These are phyloP conservation scores for Phialophora expanda DNA, from an alignment of 2,329 filamentous ascomycete genomes.

Conservation along the genomic window DNA sequence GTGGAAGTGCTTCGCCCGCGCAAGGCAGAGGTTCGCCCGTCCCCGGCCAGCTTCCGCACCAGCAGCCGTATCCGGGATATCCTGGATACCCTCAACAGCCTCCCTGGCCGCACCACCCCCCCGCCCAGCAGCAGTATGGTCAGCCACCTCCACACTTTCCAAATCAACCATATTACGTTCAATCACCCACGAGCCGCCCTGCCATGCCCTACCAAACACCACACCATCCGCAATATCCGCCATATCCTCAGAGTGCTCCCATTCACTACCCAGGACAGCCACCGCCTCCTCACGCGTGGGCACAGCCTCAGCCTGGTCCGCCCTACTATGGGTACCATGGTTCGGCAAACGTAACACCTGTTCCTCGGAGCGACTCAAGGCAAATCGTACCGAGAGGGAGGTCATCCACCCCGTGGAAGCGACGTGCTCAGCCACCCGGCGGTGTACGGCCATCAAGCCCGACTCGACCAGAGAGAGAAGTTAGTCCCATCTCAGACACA, in stretches of 20 bases:
- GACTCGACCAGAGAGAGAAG: conserved; percentile 36
- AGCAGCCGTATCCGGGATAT: conserved; percentile 36
- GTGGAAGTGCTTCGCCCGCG: conserved; percentile 25
- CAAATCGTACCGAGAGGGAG: conserved; percentile 18
- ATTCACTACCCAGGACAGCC: conserved; percentile 33
- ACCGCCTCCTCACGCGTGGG: conserved; percentile 32
- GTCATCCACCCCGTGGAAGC: conserved; percentile 40
- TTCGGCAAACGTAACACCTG: conserved; percentile 36
- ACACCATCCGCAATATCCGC: conserved; percentile 33
- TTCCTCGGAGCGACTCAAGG: conserved; percentile 28
- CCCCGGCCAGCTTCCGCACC: conserved; percentile 29
- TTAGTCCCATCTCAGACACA: conserved; percentile 39
- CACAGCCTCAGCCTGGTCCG: conserved; percentile 28
- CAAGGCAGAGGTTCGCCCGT: conserved; percentile 38
- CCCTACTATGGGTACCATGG: conserved; percentile 32
- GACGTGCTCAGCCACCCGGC: conserved; percentile 18
- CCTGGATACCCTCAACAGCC: conserved; percentile 34
- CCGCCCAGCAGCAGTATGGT: conserved; percentile 32
- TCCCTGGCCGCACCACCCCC: conserved; percentile 36
- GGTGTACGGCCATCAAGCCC: conserved; percentile 31
- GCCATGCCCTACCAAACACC: conserved; percentile 34
- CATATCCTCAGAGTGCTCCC: conserved; percentile 37
- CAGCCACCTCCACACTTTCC: conserved; percentile 31
- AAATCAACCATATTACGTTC: conserved; percentile 31
- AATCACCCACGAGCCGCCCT: conserved; percentile 23